Evolutionary conservation across 108 stramenopile species (phyloP), one percentile per base, ranked within the genome.

Genomic region (Chaetoceros muelleri): DNA sequence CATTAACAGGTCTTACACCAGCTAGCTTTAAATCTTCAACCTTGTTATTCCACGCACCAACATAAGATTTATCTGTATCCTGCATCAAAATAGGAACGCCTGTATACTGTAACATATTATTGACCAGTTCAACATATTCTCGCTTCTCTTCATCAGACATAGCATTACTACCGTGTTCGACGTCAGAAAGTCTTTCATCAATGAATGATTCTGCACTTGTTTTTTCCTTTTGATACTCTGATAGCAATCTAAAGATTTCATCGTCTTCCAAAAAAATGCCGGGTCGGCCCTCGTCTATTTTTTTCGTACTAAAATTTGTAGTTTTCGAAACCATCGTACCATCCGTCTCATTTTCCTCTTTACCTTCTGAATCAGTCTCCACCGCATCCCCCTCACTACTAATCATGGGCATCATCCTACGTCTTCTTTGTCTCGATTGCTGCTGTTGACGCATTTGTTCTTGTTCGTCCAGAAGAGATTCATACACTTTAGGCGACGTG

Each of bases 401-500:
- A 13, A 72, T 34, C 27, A 69, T 53, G 0, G 67, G 71, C 67
- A 72, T 69, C 3, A 55, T 25, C 20, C 67, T 31, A 21, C 67
- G 49, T 1, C 58, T 53, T 26, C 68, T 30, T 25, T 29, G 23
- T 49, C 69, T 69, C 26, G 67, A 59, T 50, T 66, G 48, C 22
- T 60, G 57, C 0, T 66, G 67, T 7, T 69, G 67, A 2, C 58
- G 48, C 31, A 28, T 19, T 0, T 30, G 48, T 0, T 57, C 59
- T 22, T 68, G 62, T 45, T 68, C 67, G 0, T 13, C 18, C 0
- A 59, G 52, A 2, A 76, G 55, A 3, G 64, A 31, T 20, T 76
- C 71, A 28, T 67, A 71, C 0, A 76, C 67, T 44, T 66, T 69
- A 13, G 75, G 51, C 30, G 67, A 69, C 21, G 76, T 77, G 19